Evolutionary conservation across 768 basidiomycete genomes (phyloP).

Genomic region (Rhizopogon vesiculosus): DNA sequence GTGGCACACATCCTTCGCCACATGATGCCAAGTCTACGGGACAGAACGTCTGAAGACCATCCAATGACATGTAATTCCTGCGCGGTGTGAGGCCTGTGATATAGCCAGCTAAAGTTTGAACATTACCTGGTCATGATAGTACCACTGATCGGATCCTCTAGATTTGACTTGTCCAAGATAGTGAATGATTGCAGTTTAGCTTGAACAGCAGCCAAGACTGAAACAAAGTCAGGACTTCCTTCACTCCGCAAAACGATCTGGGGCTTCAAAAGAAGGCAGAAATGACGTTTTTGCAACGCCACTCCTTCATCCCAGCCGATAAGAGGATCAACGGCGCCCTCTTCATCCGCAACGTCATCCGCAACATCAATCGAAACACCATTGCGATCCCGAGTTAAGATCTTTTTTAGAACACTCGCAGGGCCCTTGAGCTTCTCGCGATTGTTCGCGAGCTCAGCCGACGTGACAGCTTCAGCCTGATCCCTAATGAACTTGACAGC

Average conservation of each 20-base stretch:
- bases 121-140: conserved; percentile 79
- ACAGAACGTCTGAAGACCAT: conserved; percentile 84
- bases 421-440: conserved; percentile 26
- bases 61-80: conserved; percentile 76
- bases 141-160: conserved; percentile 80
- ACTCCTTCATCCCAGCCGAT: conserved; percentile 73
- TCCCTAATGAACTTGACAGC: conserved; percentile 87
- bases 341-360: conserved; percentile 23
- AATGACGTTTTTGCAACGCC: conserved; percentile 64
- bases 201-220: conserved; percentile 75
- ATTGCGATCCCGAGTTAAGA: conserved; percentile 50
- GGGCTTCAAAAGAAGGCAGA: conserved; percentile 85
- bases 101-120: conserved; percentile 1
- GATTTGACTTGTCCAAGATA: conserved; percentile 75
- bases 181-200: conserved; percentile 73
- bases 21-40: conserved; percentile 45
- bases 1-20: conserved; percentile 63
- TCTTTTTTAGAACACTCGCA: conserved; percentile 56
- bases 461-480: conserved; percentile 50
- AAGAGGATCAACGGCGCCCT: conserved; percentile 49
- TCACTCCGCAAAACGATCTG: conserved; percentile 76
- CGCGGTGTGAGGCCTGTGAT: not conserved
- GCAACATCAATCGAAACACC: conserved; percentile 39
- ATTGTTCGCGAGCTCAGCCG: conserved; percentile 10
- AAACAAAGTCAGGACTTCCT: conserved; percentile 38